Percentiles rank a stretch among this genome's conserved stretches.
These are phyloP conservation scores for Penicillium sp. DNA, from an alignment of 2,329 filamentous ascomycete species.

Conservation along the genomic window DNA sequence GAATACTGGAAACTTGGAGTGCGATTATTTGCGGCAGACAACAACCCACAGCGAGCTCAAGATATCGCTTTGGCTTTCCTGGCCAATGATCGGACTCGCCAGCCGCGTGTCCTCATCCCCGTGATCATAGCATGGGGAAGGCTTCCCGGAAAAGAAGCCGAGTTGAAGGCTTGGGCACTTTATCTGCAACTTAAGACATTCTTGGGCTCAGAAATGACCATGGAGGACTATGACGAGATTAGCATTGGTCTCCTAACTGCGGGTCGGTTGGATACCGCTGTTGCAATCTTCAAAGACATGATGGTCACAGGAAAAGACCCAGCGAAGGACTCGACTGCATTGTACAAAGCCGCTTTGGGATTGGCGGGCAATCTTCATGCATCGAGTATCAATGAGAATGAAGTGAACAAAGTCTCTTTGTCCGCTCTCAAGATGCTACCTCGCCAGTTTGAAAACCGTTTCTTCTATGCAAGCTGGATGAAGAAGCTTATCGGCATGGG, in stretches of 20 bases:
- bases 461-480: constrained; percentile 85
- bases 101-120: constrained; percentile 51
- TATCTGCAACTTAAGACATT: constrained; percentile 63
- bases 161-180: constrained; percentile 60
- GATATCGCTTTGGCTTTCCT: constrained; percentile 47
- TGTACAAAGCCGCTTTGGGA: constrained; percentile 44
- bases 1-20: constrained; percentile 50
- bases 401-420: constrained; percentile 49
- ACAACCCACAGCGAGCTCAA: constrained; percentile 48
- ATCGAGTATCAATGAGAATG: constrained; percentile 40
- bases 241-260: constrained; percentile 67
- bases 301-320: constrained; percentile 60
- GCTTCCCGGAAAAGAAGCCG: constrained; percentile 48
- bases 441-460: constrained; percentile 61
- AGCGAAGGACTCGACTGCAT: constrained; percentile 43
- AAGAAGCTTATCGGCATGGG: constrained; percentile 73
- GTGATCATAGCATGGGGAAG: constrained; percentile 66
- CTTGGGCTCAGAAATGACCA: constrained; percentile 59
- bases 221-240: constrained; percentile 73
- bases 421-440: constrained; percentile 53
- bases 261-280: constrained; percentile 62
- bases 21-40: constrained; percentile 48
- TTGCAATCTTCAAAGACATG: constrained; percentile 84
- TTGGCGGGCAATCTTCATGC: constrained; percentile 42
- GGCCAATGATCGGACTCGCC: constrained; percentile 42